A percentile compares a stretch with the other conserved stretches of the same genome.
Conservation (phyloP, 331 rosid genomes). For the Arachis monticola region DNA sequence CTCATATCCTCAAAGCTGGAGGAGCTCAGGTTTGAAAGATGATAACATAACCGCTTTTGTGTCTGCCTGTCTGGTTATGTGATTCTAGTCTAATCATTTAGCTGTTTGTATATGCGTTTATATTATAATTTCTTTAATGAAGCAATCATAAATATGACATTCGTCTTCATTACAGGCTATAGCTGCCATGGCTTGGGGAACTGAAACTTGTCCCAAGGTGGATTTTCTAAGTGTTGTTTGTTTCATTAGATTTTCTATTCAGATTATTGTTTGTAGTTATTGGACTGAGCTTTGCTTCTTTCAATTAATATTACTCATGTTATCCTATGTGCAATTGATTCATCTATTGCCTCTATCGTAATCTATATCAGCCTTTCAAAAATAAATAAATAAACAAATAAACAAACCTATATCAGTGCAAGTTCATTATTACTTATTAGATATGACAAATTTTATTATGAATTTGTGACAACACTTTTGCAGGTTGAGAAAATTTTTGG, state of each 20-base stretch:
- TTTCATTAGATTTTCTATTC: constrained; percentile 2
- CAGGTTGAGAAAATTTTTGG: constrained; percentile 90
- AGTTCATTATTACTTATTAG: neutral
- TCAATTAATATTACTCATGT: neutral
- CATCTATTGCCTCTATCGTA: neutral
- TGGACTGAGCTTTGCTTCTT: neutral
- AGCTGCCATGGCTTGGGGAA: constrained; percentile 96
- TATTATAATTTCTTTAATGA: neutral
- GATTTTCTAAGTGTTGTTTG: constrained; percentile 30
- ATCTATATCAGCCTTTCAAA: neutral
- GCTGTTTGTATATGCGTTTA: constrained; percentile 4
- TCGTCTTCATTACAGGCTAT: constrained; percentile 60
- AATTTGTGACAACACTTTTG: constrained; percentile 17
- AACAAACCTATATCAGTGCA: neutral
- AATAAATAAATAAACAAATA: no score
- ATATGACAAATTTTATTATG: neutral
- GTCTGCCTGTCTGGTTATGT: constrained; percentile 11
- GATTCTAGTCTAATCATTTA: neutral
- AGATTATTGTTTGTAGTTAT: neutral
- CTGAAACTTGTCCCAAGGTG: constrained; percentile 92
- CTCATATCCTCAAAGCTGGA: constrained; percentile 90
- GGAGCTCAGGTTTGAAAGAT: constrained; percentile 78
- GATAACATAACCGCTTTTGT: neutral
- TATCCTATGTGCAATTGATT: neutral
- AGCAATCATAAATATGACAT: constrained; percentile 8